Evolutionary conservation across 1,284 basidiomycete species (phyloP).

Genomic region (Boletus sp.): DNA sequence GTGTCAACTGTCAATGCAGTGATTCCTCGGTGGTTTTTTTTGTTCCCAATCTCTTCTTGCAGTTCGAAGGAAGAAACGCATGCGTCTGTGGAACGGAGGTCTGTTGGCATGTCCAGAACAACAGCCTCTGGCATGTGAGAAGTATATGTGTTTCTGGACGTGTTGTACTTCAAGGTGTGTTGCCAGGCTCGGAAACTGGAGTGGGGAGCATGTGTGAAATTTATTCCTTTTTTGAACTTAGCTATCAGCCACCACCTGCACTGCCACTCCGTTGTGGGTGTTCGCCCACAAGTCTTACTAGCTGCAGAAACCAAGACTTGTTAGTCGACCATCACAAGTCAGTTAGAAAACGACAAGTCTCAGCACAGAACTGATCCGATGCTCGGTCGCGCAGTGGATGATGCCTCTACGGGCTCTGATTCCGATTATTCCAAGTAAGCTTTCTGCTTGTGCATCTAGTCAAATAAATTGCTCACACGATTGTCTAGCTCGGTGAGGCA

Average conservation of each 20-base stretch:
- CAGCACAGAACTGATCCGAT: constrained; percentile 27
- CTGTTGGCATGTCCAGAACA: constrained; percentile 32
- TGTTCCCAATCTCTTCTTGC: constrained; percentile 8
- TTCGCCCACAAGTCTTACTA: neutral
- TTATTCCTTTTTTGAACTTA: constrained; percentile 2
- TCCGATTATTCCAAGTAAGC: constrained; percentile 84
- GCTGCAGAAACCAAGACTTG: constrained; percentile 5
- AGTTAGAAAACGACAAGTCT: constrained; percentile 19
- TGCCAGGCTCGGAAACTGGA: too few species aligned
- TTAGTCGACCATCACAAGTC: constrained; percentile 20
- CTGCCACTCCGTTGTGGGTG: constrained; percentile 17
- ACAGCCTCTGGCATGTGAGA: constrained; percentile 25
- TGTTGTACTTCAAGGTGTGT: too few species aligned
- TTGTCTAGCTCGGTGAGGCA: constrained; percentile 41
- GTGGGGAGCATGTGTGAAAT: neutral
- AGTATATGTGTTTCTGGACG: too few species aligned
- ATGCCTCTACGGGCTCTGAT: constrained; percentile 80
- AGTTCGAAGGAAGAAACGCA: constrained; percentile 15
- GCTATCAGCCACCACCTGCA: neutral
- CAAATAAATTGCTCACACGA: constrained; percentile 16
- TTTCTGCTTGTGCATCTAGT: constrained; percentile 14
- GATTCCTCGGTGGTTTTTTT: constrained; percentile 30
- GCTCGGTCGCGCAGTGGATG: constrained; percentile 63
- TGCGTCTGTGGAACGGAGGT: constrained; percentile 18
- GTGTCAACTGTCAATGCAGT: constrained; percentile 47